Conservation (phyloP, 495 filamentous ascomycete species). For the Hyaloscypha bicolor region DNA sequence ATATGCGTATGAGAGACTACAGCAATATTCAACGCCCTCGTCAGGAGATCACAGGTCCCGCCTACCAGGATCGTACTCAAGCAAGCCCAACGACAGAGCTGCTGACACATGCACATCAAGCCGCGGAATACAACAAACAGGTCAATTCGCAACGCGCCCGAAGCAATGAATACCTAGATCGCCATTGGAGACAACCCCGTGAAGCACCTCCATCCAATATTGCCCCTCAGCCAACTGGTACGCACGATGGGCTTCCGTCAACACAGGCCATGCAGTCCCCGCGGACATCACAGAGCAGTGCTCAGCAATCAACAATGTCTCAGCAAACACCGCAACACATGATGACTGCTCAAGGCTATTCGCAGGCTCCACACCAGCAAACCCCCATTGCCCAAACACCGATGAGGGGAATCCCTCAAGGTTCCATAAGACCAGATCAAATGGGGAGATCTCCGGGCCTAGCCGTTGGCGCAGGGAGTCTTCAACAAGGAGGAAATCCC, state of each 20-base stretch:
- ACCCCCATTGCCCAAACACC: conserved; percentile 35
- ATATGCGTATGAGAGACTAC: conserved; percentile 79
- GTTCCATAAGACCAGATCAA: conserved; percentile 34
- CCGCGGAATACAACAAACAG: conserved; percentile 86
- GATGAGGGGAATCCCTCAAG: conserved; percentile 28
- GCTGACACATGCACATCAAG: conserved; percentile 82
- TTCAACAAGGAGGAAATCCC: conserved; percentile 28
- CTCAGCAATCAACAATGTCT: conserved; percentile 32
- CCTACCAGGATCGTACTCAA: conserved; percentile 87
- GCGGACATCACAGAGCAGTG: conserved; percentile 26
- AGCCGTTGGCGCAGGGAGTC: conserved; percentile 20
- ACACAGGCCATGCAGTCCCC: conserved; percentile 36
- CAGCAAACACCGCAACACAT: conserved; percentile 33
- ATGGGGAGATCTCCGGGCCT: conserved; percentile 31
- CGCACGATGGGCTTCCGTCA: conserved; percentile 46
- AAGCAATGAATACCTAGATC: conserved; percentile 74
- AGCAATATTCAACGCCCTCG: conserved; percentile 80
- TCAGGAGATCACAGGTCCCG: conserved; percentile 85
- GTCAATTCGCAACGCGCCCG: conserved; percentile 74
- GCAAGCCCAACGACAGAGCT: conserved; percentile 80
- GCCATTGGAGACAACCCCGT: conserved; percentile 75
- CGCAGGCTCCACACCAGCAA: conserved; percentile 32
- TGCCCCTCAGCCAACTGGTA: conserved; percentile 46
- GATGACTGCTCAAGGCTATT: conserved; percentile 31
- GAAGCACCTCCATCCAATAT: conserved; percentile 55